Conservation (phyloP, 495 filamentous ascomycete species). For the Neurospora sp. region DNA sequence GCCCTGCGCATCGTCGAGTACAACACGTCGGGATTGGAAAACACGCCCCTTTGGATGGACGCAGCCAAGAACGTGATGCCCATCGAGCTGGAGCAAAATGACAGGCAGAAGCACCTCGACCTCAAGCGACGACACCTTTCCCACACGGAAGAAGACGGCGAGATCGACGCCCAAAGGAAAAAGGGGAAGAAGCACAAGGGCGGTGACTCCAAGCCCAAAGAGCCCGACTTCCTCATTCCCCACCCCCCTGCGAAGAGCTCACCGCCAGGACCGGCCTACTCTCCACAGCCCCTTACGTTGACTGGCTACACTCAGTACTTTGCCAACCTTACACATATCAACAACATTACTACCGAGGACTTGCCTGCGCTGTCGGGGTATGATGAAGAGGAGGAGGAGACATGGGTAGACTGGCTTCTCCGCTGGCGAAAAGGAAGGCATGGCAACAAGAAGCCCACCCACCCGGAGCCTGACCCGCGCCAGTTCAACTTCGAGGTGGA, state of each 20-base stretch:
- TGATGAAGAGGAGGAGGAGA: conserved; percentile 10
- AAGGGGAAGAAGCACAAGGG: conserved; percentile 43
- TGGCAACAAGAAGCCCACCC: conserved; percentile 41
- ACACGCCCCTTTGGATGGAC: conserved; percentile 36
- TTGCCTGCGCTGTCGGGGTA: neutral
- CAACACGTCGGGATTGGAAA: conserved; percentile 74
- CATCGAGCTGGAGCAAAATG: neutral
- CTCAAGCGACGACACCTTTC: conserved; percentile 2
- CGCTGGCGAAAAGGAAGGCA: conserved; percentile 46
- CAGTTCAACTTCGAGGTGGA: conserved; percentile 71
- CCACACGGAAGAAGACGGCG: neutral
- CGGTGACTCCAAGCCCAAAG: conserved; percentile 44
- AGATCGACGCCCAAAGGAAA: conserved; percentile 25
- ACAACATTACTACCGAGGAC: conserved; percentile 36
- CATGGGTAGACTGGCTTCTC: conserved; percentile 17
- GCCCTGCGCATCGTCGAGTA: conserved; percentile 82
- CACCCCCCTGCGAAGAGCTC: conserved; percentile 58
- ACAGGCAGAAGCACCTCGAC: conserved; percentile 13
- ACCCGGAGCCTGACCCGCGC: conserved; percentile 42
- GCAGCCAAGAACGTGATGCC: neutral
- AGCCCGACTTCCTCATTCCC: conserved; percentile 56
- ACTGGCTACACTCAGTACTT: conserved; percentile 81
- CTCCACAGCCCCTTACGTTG: conserved; percentile 66
- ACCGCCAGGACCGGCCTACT: conserved; percentile 86
- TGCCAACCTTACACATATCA: conserved; percentile 83